Evolutionary conservation across 1,284 basidiomycete genomes (phyloP), one percentile per base, ranked within the genome.

Genomic region (Peniophora sp.): DNA sequence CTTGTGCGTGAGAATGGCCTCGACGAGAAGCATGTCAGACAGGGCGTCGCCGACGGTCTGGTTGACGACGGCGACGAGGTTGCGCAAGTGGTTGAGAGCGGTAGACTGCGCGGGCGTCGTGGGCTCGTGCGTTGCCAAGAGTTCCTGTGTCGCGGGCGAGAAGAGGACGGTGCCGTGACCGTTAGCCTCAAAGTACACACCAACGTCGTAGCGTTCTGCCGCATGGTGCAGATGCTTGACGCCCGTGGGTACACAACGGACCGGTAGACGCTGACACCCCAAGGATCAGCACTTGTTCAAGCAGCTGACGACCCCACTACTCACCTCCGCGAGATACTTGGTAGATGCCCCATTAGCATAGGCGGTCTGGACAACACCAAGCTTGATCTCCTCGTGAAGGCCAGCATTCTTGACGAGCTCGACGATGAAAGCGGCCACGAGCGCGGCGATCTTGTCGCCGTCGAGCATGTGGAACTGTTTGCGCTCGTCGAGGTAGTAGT

Each of bases 131-230:
- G 70, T 69, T 44, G 74, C 65, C 24, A 96, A 72, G 36, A 68
- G 78, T 27, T 78, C 71, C 46, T 84, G 73, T 1, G 91, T 87
- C 19, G 76, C 67, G 8, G 77, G 77, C 2, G 96, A 97, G 71
- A 99, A 99, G 48, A 99, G 70, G 45, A 99, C 92, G 1, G 97
- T 99, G 38, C 97, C 97, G 62, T 99, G 97, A 0, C 97, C 97
- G 65, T 99, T 99, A 49, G 97, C 97, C 69, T 99, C 97, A 63
- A 99, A 99, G 73, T 99, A 99, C 45, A 99, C 92, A 24, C 97
- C 97, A 56, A 99, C 81, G 63, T 94, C 85, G 68, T 88, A 99
- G 58, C 85, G 81, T 62, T 96, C 92, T 6, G 97, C 97, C 6
- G 95, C 97, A 65, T 98, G 96, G 65, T 99, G 97, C 47, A 99